Evolutionary conservation across 306 rosid genomes (phyloP).

Genomic region (Vigna reflexopilosa): DNA sequence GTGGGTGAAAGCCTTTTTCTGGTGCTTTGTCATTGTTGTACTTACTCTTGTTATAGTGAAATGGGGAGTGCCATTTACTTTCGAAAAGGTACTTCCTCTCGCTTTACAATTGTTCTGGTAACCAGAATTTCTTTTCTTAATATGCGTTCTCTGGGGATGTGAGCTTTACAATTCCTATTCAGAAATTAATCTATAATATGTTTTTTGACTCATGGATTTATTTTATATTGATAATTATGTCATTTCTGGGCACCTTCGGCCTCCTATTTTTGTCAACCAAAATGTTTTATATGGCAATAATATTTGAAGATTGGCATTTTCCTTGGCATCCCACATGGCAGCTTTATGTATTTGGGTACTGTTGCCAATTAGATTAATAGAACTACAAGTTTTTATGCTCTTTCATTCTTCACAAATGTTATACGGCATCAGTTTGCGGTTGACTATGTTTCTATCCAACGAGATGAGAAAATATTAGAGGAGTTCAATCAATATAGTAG

Average conservation of each 20-base stretch:
- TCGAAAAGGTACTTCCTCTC: slow-evolving; percentile 72
- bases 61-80: slow-evolving; percentile 89
- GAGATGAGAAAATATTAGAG: slow-evolving; percentile 16
- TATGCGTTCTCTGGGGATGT: slow-evolving; percentile 20
- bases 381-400: slow-evolving; percentile 14
- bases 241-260: slow-evolving; percentile 16
- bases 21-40: slow-evolving; percentile 57
- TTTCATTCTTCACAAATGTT: slow-evolving; percentile 18
- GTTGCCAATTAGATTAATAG: slow-evolving; percentile 23
- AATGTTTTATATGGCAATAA: not conserved
- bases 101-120: slow-evolving; percentile 19
- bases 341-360: slow-evolving; percentile 29
- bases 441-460: slow-evolving; percentile 8
- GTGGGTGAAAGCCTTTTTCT: slow-evolving; percentile 73
- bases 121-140: slow-evolving; percentile 33
- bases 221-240: slow-evolving; percentile 15
- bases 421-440: slow-evolving; percentile 5
- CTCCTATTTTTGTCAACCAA: not conserved
- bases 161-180: slow-evolving; percentile 28
- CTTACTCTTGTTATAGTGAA: slow-evolving; percentile 58
- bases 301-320: slow-evolving; percentile 4
- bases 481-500: slow-evolving; percentile 20
- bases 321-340: not conserved
- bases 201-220: slow-evolving; percentile 6
- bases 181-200: slow-evolving; percentile 27